Percentiles rank a stretch among this genome's conserved stretches.
Evolutionary conservation across 139 green algal species (phyloP).

Genomic region (Tetradesmus lagerheimii): DNA sequence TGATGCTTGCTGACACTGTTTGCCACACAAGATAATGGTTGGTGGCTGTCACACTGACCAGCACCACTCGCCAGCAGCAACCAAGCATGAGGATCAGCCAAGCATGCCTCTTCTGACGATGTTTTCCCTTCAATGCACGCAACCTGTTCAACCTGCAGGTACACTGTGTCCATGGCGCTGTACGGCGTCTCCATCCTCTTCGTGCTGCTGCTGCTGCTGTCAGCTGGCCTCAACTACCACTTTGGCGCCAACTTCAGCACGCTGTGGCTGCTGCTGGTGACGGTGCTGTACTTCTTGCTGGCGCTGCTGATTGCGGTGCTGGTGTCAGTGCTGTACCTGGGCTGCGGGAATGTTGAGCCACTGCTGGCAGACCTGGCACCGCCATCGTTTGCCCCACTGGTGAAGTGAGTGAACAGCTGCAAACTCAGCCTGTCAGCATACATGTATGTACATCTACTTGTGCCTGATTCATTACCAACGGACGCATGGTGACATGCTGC

Average conservation of each 20-base stretch:
- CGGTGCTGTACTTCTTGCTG: slow-evolving; percentile 39
- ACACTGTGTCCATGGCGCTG: slow-evolving; percentile 38
- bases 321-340: slow-evolving; percentile 6
- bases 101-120: not conserved
- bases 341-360: slow-evolving; percentile 24
- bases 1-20: too few relatives aligned
- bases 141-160: too few relatives aligned
- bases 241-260: slow-evolving; percentile 45
- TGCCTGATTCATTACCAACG: too few relatives aligned
- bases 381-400: not conserved
- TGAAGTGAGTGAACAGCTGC: not conserved
- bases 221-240: slow-evolving; percentile 29
- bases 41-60: too few relatives aligned
- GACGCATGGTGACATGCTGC: not conserved
- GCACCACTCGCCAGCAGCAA: too few relatives aligned
- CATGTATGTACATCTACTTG: too few relatives aligned
- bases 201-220: slow-evolving; percentile 27
- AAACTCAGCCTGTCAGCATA: too few relatives aligned
- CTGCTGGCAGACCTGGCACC: slow-evolving; percentile 13
- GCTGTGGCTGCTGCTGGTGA: slow-evolving; percentile 15
- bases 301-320: slow-evolving; percentile 21
- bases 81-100: too few relatives aligned
- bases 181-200: slow-evolving; percentile 46
- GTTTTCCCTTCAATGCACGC: not conserved
- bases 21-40: too few relatives aligned